Percentiles rank a stretch among this genome's conserved stretches.
Conservation (phyloP, 2,329 filamentous ascomycete species). For the Raffaelea deltoideospora region DNA sequence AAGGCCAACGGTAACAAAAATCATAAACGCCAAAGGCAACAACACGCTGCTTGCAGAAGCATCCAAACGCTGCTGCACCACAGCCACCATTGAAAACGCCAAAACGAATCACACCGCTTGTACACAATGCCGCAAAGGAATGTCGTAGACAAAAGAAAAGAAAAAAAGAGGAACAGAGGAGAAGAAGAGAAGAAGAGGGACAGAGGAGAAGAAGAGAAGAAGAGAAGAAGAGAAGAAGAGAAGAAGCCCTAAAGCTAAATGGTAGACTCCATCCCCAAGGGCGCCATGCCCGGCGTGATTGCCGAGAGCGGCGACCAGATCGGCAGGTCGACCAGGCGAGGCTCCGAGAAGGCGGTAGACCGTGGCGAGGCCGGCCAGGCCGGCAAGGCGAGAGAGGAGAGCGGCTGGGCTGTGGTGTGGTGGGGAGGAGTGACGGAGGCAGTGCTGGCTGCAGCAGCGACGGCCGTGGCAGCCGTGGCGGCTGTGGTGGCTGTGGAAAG, state of each 20-base stretch:
- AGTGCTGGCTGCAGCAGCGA: background rate
- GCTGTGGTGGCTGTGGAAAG: background rate
- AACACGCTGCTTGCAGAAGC: too few species aligned
- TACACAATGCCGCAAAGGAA: background rate
- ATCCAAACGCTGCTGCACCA: too few species aligned
- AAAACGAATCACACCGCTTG: too few species aligned
- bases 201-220: too few species aligned
- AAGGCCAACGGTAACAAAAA: too few species aligned
- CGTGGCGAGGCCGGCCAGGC: constrained; percentile 1
- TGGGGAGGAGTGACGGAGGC: background rate
- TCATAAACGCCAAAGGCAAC: too few species aligned
- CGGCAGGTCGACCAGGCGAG: constrained; percentile 4
- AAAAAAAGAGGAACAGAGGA: background rate
- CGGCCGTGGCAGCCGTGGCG: background rate
- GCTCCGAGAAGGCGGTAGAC: constrained; percentile 1
- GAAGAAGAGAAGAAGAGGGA: background rate
- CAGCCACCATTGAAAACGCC: too few species aligned
- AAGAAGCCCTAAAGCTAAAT: constrained; percentile 2
- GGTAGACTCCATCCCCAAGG: constrained; percentile 8
- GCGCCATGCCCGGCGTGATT: constrained; percentile 3
- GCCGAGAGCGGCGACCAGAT: constrained; percentile 5
- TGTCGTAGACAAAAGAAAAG: background rate
- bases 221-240: too few species aligned
- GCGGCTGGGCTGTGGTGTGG: background rate
- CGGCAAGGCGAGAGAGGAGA: background rate